Percentiles rank a stretch among this genome's conserved stretches.
These are phyloP conservation scores for Fomitopsis palustris DNA, from an alignment of 1,284 basidiomycete species.

Conservation along the genomic window DNA sequence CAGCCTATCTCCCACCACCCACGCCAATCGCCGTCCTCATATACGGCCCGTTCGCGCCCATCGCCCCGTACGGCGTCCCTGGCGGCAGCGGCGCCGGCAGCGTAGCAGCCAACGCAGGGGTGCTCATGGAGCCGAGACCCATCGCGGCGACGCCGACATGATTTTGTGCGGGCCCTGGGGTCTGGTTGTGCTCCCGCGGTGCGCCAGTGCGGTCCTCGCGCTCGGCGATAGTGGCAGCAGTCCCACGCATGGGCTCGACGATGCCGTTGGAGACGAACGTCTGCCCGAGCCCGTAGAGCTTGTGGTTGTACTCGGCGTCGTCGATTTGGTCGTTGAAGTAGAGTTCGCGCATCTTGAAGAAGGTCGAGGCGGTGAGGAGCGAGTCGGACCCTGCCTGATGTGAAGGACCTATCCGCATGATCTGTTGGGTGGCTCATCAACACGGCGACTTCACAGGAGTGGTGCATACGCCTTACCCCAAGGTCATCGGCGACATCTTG, in stretches of 20 bases:
- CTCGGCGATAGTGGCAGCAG: constrained; percentile 69
- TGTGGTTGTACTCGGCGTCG: constrained; percentile 72
- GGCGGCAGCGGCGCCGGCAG: constrained; percentile 42
- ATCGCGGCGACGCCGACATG: constrained; percentile 33
- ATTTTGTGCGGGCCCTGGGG: constrained; percentile 41
- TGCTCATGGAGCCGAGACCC: constrained; percentile 39
- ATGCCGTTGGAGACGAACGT: constrained; percentile 68
- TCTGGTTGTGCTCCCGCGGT: constrained; percentile 56
- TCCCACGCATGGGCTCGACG: constrained; percentile 60
- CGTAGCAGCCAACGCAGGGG: constrained; percentile 33
- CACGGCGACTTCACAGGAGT: not conserved
- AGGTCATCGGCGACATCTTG: constrained; percentile 96
- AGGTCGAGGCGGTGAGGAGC: constrained; percentile 88
- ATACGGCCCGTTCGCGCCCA: constrained; percentile 58
- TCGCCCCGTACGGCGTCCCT: constrained; percentile 51
- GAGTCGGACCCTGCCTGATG: constrained; percentile 98
- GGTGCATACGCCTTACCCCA: constrained; percentile 47
- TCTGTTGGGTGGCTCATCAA: constrained; percentile 40
- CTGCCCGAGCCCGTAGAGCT: constrained; percentile 74
- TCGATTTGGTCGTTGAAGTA: constrained; percentile 91
- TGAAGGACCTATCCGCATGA: constrained; percentile 86
- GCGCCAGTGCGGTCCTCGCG: constrained; percentile 62
- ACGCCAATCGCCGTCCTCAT: constrained; percentile 59
- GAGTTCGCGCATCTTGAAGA: constrained; percentile 92
- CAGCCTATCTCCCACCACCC: constrained; percentile 50